A percentile compares a stretch with the other conserved stretches of the same genome.
These are phyloP conservation scores for Tephrocybe rancida DNA, from an alignment of 768 basidiomycete species.

Conservation along the genomic window DNA sequence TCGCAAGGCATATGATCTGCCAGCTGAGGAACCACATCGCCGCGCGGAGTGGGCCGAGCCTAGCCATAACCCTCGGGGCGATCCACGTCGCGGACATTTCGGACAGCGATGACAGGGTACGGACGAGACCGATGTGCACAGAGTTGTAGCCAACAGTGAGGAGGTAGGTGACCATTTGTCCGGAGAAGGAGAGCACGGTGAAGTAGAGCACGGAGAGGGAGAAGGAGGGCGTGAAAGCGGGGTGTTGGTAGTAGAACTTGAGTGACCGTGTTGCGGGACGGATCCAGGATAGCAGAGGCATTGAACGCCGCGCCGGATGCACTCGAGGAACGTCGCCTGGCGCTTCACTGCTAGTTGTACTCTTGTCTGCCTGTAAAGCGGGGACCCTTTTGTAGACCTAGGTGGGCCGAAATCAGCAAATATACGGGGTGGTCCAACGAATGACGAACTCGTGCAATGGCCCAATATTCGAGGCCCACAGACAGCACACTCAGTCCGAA, in stretches of 20 bases:
- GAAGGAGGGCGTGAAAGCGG: constrained; percentile 24
- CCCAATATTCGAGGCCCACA: constrained; percentile 23
- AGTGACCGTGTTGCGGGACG: constrained; percentile 8
- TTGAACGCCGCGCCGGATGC: background rate
- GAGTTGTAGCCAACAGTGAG: constrained; percentile 24
- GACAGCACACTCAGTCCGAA: constrained; percentile 21
- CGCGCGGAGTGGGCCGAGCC: constrained; percentile 25
- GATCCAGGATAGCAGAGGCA: background rate
- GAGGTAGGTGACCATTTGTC: constrained; percentile 30
- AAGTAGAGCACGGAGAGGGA: constrained; percentile 28
- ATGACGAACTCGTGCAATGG: constrained; percentile 24
- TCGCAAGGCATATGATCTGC: constrained; percentile 25
- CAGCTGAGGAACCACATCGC: constrained; percentile 31
- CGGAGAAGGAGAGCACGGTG: constrained; percentile 29
- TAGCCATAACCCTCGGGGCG: constrained; percentile 22
- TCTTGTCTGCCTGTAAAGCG: background rate
- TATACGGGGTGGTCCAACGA: background rate
- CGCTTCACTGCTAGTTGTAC: background rate
- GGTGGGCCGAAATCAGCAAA: background rate
- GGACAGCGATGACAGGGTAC: constrained; percentile 22
- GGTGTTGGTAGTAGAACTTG: constrained; percentile 21
- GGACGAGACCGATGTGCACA: constrained; percentile 21
- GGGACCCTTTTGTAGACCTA: constrained; percentile 7
- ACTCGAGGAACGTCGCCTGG: background rate
- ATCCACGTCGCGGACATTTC: constrained; percentile 31